Evolutionary conservation across 1,284 basidiomycete species (phyloP).

Genomic region (Naganishia albida): DNA sequence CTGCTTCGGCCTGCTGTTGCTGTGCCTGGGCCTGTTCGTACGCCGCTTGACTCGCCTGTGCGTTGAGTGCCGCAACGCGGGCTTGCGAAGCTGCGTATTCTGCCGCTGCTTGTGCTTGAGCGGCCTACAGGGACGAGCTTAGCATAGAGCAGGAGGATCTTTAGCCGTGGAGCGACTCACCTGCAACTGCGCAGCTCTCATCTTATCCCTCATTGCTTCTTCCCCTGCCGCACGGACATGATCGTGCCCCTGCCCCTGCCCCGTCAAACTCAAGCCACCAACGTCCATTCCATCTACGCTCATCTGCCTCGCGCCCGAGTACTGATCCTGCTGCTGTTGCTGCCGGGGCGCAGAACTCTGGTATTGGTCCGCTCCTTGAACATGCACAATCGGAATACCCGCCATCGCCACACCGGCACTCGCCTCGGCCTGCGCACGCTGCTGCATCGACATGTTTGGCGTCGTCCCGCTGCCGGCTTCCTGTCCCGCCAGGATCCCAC

Average conservation of each 20-base stretch:
- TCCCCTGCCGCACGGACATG: slow-evolving; percentile 35
- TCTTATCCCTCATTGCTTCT: slow-evolving; percentile 51
- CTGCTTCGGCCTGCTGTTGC: slow-evolving; percentile 1
- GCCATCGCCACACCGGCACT: slow-evolving; percentile 21
- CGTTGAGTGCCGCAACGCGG: slow-evolving; percentile 54
- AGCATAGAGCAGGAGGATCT: not conserved
- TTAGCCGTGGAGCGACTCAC: slow-evolving; percentile 34
- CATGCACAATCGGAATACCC: slow-evolving; percentile 9
- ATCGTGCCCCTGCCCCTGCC: slow-evolving; percentile 6
- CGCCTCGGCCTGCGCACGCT: not conserved
- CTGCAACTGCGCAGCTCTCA: slow-evolving; percentile 52
- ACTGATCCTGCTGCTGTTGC: slow-evolving; percentile 3
- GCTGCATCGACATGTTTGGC: slow-evolving; percentile 5
- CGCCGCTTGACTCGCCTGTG: slow-evolving; percentile 52
- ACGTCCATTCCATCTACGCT: slow-evolving; percentile 49
- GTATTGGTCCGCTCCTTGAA: not conserved
- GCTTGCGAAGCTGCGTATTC: slow-evolving; percentile 54
- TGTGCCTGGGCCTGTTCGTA: slow-evolving; percentile 40
- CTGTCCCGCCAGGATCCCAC: slow-evolving; percentile 3
- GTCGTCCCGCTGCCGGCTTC: not conserved
- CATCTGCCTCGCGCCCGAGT: slow-evolving; percentile 6
- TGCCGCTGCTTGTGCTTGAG: slow-evolving; percentile 51
- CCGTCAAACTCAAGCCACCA: slow-evolving; percentile 37
- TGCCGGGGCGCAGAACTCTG: not conserved
- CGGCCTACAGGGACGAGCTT: slow-evolving; percentile 40